These are phyloP conservation scores for Lactifluus hygrophoroides DNA, from an alignment of 768 basidiomycete species.

Conservation along the genomic window DNA sequence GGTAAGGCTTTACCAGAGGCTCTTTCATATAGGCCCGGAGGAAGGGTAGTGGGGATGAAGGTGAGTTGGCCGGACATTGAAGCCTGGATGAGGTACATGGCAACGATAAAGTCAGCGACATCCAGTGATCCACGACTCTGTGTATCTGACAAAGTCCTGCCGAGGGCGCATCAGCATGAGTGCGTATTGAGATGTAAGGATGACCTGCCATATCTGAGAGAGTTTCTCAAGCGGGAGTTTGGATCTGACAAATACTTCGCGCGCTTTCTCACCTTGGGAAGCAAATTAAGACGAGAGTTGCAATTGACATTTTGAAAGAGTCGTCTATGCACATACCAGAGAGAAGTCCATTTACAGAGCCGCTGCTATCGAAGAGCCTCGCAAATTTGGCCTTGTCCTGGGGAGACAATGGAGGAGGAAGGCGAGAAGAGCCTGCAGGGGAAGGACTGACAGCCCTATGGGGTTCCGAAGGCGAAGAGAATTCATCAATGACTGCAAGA, in stretches of 20 bases:
- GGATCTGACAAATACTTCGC: slow-evolving; percentile 86
- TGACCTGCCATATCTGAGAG: slow-evolving; percentile 79
- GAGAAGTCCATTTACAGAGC: slow-evolving; percentile 69
- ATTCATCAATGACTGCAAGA: slow-evolving; percentile 68
- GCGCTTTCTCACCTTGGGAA: slow-evolving; percentile 69
- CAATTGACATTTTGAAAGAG: background rate
- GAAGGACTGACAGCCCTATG: slow-evolving; percentile 45
- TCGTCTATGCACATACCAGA: slow-evolving; percentile 43
- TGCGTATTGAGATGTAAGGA: background rate
- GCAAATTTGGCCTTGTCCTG: slow-evolving; percentile 83
- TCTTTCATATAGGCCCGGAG: slow-evolving; percentile 80
- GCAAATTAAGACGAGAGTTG: background rate
- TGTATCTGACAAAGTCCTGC: slow-evolving; percentile 91
- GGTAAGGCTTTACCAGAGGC: slow-evolving; percentile 33
- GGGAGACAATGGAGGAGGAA: slow-evolving; percentile 58
- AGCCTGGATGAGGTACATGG: slow-evolving; percentile 95
- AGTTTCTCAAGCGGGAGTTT: slow-evolving; percentile 80
- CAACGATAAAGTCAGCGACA: slow-evolving; percentile 85
- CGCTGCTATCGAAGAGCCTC: slow-evolving; percentile 63
- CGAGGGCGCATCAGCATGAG: background rate
- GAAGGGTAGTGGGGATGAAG: slow-evolving; percentile 63
- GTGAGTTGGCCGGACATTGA: slow-evolving; percentile 72
- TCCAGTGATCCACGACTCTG: slow-evolving; percentile 87
- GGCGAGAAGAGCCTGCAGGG: slow-evolving; percentile 35
- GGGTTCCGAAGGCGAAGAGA: slow-evolving; percentile 42